A percentile compares a stretch with the other conserved stretches of the same genome.
These are phyloP conservation scores for Aphanomyces cochlioides DNA, from an alignment of 352 stramenopile genomes.

Conservation along the genomic window DNA sequence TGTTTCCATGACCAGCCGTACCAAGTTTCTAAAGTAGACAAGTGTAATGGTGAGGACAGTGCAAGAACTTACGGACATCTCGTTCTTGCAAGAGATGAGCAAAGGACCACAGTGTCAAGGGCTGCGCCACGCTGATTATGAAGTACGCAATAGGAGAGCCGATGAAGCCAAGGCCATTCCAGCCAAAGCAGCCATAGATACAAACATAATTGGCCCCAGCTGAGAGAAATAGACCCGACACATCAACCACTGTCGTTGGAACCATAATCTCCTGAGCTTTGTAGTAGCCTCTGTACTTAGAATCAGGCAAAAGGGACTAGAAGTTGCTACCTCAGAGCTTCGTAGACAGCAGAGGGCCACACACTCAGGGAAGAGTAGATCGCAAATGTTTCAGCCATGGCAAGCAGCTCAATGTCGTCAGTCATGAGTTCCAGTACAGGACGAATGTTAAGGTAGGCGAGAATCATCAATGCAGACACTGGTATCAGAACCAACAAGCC, in stretches of 20 bases:
- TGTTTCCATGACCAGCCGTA: constrained; percentile 42
- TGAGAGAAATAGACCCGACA: constrained; percentile 57
- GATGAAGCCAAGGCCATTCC: constrained; percentile 49
- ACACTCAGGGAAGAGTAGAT: constrained; percentile 54
- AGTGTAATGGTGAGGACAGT: background rate
- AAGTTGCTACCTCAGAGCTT: constrained; percentile 39
- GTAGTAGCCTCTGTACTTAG: constrained; percentile 43
- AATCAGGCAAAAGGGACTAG: background rate
- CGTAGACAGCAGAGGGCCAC: constrained; percentile 64
- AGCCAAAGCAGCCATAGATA: constrained; percentile 66
- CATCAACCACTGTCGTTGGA: constrained; percentile 69
- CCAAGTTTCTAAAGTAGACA: constrained; percentile 53
- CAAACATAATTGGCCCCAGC: constrained; percentile 68
- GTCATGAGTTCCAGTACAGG: constrained; percentile 39
- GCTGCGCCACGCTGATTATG: constrained; percentile 66
- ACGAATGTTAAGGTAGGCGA: constrained; percentile 41
- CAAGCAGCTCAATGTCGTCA: constrained; percentile 56
- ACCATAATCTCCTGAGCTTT: constrained; percentile 74
- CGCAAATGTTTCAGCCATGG: constrained; percentile 59
- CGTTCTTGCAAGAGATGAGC: constrained; percentile 76
- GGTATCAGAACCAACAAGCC: constrained; percentile 60
- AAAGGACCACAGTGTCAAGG: constrained; percentile 53
- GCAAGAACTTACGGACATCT: constrained; percentile 37
- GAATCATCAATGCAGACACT: constrained; percentile 55
- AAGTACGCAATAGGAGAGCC: constrained; percentile 64